Percentiles rank a stretch among this genome's conserved stretches.
These are phyloP conservation scores for Triticum dicoccoides DNA, from an alignment of 176 grass and related monocot species.

Conservation along the genomic window DNA sequence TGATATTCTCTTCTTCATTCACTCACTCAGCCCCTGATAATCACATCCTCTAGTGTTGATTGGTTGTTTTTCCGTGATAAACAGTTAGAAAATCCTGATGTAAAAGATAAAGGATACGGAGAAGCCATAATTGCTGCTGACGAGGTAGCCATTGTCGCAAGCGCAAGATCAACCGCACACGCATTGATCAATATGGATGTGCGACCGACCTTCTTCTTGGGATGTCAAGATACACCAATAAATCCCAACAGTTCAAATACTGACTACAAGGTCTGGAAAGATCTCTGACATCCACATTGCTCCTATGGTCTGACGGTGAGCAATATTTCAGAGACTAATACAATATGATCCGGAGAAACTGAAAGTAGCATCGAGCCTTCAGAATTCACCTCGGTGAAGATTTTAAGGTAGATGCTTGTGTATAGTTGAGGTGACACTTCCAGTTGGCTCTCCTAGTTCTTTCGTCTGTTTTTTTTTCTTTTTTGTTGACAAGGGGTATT, in stretches of 20 bases:
- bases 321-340: slow-evolving; percentile 4
- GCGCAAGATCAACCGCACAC: slow-evolving; percentile 79
- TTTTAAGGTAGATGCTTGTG: slow-evolving; percentile 17
- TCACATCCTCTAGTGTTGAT: neutral
- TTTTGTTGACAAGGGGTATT: neutral
- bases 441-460: neutral
- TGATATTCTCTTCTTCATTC: neutral
- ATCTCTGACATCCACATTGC: slow-evolving; percentile 46
- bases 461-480: neutral
- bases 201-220: slow-evolving; percentile 67
- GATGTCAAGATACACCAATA: slow-evolving; percentile 72
- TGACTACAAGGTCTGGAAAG: slow-evolving; percentile 94
- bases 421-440: neutral
- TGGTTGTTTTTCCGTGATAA: neutral
- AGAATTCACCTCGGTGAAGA: slow-evolving; percentile 2
- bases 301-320: neutral
- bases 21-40: neutral
- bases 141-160: slow-evolving; percentile 71
- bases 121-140: slow-evolving; percentile 68
- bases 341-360: neutral
- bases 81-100: slow-evolving; percentile 76
- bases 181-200: slow-evolving; percentile 90
- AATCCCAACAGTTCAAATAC: slow-evolving; percentile 81
- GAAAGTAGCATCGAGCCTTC: neutral
- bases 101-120: slow-evolving; percentile 81